phyloP scores from a whole-genome alignment of 2,329 filamentous ascomycete species.

The Aspergillus caelatus region DNA sequence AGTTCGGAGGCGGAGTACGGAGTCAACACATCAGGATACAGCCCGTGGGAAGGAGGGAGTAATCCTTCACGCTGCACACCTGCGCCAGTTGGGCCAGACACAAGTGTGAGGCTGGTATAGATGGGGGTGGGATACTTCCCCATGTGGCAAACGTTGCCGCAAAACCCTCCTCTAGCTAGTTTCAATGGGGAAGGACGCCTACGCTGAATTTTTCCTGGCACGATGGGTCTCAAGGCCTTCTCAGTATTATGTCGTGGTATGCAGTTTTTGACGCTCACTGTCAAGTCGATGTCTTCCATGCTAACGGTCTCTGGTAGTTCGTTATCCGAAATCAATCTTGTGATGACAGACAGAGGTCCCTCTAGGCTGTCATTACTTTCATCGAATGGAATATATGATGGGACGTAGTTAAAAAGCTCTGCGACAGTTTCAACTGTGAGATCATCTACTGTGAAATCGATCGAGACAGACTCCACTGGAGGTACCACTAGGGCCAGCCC shows the following conservation, averaged over 20 bases:
- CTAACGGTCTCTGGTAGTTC: not conserved
- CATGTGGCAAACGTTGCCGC: not conserved
- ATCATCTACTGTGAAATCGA: not conserved
- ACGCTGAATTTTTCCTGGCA: not conserved
- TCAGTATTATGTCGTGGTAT: not conserved
- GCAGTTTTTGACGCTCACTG: not conserved
- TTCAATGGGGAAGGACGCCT: not conserved
- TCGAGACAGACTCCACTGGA: not conserved
- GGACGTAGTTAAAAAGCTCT: not conserved
- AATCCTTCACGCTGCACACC: not conserved
- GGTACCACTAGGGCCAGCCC: not conserved
- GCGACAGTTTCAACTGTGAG: not conserved
- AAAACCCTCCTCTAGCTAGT: not conserved
- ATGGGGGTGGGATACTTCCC: not conserved
- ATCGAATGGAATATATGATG: constrained; percentile 6
- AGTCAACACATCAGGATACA: not conserved
- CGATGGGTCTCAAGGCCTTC: not conserved
- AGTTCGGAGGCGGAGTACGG: not conserved
- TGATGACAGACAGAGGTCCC: constrained; percentile 5
- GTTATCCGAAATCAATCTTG: not conserved
- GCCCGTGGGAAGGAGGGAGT: not conserved
- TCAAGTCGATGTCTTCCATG: constrained; percentile 12
- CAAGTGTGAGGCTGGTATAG: not conserved
- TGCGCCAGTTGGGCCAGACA: not conserved
- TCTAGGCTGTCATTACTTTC: not conserved